Base-by-base conservation (phyloP, 495 filamentous ascomycete species). In the Collariella sp. region DNA sequence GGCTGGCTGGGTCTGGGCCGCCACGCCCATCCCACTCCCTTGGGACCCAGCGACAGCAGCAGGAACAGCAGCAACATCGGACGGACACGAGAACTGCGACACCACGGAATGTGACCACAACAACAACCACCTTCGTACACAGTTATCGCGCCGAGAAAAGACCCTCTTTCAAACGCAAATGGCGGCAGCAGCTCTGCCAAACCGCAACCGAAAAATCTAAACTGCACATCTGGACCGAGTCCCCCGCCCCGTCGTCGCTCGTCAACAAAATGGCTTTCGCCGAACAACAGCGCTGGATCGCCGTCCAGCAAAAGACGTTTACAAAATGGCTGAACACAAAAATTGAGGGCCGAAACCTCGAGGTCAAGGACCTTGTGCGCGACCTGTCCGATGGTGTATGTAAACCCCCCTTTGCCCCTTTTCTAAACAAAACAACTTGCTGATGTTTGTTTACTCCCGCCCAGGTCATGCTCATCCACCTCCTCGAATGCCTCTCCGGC, bases 281-380 rank as follows among this genome's bases (percentile, higher is more conserved):
- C 53, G 74, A 77, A 61, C 79, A 95, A 76, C 87, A 91, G 77
- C 84, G 84, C 73, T 97, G 91, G 91, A 84, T 97, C 64, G 88
- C 83, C 63, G 91, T 95, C 64, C 91, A 97, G 75, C 86, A 96
- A 70, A 98, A 97, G 80, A 98, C 93, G n/a, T 97, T 97, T 69
- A 95, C 90, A 18, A 97, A 97, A 84, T 97, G 93, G 93, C 82
- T 98, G 50, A 98, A 98, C 69, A 91, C 88, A 55, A 97, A 97
- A 76, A 70, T 97, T 58, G 84, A 86, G 65, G 78, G 76, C 42
- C 80, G 91, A 53, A 75, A 83, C 41, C 65, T 96, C 42, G 75
- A 74, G 55, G 87, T 96, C 57, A 85, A 86, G 58, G 88, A 96
- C 63, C 71, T 98, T 54, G 85, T 91, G 50, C 76, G 80, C 45